phyloP scores from a whole-genome alignment of 208 protist genomes.

The Acanthamoeba royreba region DNA sequence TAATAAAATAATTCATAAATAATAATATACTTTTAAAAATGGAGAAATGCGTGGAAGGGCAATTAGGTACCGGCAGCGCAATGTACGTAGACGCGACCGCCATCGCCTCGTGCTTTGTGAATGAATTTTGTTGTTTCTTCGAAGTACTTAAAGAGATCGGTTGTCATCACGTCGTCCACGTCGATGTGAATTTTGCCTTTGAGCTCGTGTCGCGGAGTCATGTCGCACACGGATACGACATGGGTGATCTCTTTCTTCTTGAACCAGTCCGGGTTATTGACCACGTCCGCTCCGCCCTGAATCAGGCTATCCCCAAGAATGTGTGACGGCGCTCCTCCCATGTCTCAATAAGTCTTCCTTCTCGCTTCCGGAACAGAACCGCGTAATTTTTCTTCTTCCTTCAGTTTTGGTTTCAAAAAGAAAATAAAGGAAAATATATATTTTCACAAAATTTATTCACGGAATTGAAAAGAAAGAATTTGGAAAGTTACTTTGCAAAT shows the following conservation, averaged over 20 bases:
- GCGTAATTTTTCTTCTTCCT: too few species aligned
- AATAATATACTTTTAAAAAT: background rate
- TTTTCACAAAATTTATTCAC: too few species aligned
- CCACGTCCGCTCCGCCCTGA: background rate
- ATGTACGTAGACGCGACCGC: background rate
- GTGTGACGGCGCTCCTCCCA: slow-evolving; percentile 3
- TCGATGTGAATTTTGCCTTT: background rate
- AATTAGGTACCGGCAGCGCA: background rate
- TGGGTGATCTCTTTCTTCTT: background rate
- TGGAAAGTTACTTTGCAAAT: too few species aligned
- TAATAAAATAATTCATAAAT: background rate
- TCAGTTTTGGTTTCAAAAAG: too few species aligned
- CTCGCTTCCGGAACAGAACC: too few species aligned
- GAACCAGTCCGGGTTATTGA: background rate
- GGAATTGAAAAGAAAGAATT: too few species aligned
- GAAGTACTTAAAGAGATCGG: background rate
- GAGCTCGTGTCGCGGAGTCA: background rate
- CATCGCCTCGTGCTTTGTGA: background rate
- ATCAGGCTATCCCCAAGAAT: background rate
- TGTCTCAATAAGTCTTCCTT: too few species aligned
- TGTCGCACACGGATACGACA: background rate
- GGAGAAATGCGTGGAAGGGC: background rate
- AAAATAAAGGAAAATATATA: too few species aligned
- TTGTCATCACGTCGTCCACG: background rate
- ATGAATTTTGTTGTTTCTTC: background rate